Evolutionary conservation across 176 grass and related monocot genomes (phyloP).

Genomic region (Carex cristatella): DNA sequence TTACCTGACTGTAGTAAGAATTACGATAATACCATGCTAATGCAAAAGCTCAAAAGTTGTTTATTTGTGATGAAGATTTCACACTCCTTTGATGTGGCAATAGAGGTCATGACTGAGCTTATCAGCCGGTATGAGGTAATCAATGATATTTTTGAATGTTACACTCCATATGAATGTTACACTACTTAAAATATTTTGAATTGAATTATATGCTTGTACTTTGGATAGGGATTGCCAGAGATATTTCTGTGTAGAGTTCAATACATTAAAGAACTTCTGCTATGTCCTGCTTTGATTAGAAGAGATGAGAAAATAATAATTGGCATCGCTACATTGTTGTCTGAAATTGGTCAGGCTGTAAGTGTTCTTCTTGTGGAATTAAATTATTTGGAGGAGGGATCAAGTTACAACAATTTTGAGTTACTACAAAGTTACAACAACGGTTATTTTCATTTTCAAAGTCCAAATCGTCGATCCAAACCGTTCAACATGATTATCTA

Average conservation of each 20-base stretch:
- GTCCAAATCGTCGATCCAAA: too few species aligned
- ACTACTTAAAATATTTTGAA: background rate
- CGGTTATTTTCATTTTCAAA: too few species aligned
- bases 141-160: background rate
- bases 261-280: constrained; percentile 84
- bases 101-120: constrained; percentile 89
- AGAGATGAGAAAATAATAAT: constrained; percentile 69
- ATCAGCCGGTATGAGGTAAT: constrained; percentile 81
- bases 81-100: constrained; percentile 79
- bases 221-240: constrained; percentile 61
- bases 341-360: constrained; percentile 90
- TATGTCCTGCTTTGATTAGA: constrained; percentile 58
- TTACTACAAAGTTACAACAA: too few species aligned
- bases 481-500: too few species aligned
- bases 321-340: constrained; percentile 82
- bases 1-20: constrained; percentile 1
- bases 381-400: background rate
- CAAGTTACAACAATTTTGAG: too few species aligned
- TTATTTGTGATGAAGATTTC: constrained; percentile 49
- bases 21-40: constrained; percentile 7
- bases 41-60: constrained; percentile 31
- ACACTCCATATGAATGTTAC: background rate
- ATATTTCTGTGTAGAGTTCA: constrained; percentile 71
- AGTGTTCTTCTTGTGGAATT: constrained; percentile 33
- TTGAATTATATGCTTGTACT: constrained; percentile 20